A percentile compares a stretch with the other conserved stretches of the same genome.
These are phyloP conservation scores for Hibiscus trionum DNA, from an alignment of 345 rosid species.

Conservation along the genomic window DNA sequence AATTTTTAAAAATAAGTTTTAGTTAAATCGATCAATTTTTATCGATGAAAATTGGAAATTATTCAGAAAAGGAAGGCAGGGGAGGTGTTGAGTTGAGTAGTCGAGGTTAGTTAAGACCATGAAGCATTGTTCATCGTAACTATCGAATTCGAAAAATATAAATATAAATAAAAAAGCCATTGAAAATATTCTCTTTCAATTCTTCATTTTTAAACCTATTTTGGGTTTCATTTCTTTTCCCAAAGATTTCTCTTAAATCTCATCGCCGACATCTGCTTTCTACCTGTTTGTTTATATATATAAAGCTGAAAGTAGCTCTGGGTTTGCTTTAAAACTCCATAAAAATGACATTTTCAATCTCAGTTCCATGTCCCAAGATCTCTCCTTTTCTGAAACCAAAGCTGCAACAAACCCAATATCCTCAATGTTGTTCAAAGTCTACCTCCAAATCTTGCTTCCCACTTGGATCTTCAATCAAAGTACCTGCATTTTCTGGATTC, in stretches of 20 bases:
- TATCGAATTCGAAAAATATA: conserved; percentile 7
- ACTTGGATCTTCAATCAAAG: conserved; percentile 5
- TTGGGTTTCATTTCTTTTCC: not conserved
- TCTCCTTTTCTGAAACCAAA: conserved; percentile 12
- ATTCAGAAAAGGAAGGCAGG: not conserved
- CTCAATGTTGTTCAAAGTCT: conserved; percentile 8
- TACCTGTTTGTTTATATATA: not conserved
- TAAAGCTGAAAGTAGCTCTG: not conserved
- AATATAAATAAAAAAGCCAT: not conserved
- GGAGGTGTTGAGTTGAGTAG: not conserved
- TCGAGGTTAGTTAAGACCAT: conserved; percentile 18
- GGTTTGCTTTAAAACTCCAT: not conserved
- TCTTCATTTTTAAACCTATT: not conserved
- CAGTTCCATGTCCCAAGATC: conserved; percentile 60
- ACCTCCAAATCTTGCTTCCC: conserved; percentile 16
- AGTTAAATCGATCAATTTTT: too few species aligned
- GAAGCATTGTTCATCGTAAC: conserved; percentile 10
- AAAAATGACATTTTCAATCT: conserved; percentile 54
- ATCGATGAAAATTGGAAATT: not conserved
- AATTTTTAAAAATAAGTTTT: too few species aligned
- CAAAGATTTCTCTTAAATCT: conserved; percentile 22
- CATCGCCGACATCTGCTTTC: conserved; percentile 13
- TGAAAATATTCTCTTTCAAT: not conserved
- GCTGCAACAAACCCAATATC: not conserved
- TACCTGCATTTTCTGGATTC: conserved; percentile 24